Conservation (phyloP, 306 rosid species). For the Vicia sativa region DNA sequence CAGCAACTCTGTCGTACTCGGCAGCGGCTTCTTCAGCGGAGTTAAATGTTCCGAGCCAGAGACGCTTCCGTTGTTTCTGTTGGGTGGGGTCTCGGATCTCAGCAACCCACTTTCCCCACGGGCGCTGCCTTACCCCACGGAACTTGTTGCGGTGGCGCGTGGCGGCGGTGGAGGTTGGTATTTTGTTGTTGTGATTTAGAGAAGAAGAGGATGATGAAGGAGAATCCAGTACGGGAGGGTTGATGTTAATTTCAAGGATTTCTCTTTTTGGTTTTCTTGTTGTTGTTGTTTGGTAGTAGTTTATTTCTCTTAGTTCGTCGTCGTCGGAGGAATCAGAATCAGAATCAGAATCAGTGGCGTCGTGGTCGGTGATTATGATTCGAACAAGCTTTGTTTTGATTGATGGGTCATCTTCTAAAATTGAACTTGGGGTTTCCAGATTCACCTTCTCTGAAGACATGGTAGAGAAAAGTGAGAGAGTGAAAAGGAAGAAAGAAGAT, state of each 20-base stretch:
- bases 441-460: conserved; percentile 42
- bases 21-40: conserved; percentile 93
- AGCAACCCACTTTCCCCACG: conserved; percentile 95
- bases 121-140: conserved; percentile 79
- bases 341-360: conserved; percentile 82
- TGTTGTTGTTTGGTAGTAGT: not conserved
- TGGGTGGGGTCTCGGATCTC: conserved; percentile 83
- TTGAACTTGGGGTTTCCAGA: conserved; percentile 34
- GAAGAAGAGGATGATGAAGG: not conserved
- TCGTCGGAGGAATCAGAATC: conserved; percentile 75
- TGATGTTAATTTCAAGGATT: conserved; percentile 50
- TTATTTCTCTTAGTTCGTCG: conserved; percentile 48
- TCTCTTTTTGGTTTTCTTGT: conserved; percentile 46
- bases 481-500: not conserved
- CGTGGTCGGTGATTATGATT: conserved; percentile 73
- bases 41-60: conserved; percentile 88
- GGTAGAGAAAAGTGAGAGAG: conserved; percentile 16
- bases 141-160: conserved; percentile 49
- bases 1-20: conserved; percentile 74
- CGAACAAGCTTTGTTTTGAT: conserved; percentile 54
- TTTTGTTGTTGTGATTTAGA: conserved; percentile 7
- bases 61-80: conserved; percentile 51
- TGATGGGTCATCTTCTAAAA: conserved; percentile 35
- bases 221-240: conserved; percentile 21
- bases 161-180: not conserved